Percentiles rank a stretch among this genome's conserved stretches.
These are phyloP conservation scores for Gossypium rotundifolium DNA, from an alignment of 345 rosid species.

Conservation along the genomic window DNA sequence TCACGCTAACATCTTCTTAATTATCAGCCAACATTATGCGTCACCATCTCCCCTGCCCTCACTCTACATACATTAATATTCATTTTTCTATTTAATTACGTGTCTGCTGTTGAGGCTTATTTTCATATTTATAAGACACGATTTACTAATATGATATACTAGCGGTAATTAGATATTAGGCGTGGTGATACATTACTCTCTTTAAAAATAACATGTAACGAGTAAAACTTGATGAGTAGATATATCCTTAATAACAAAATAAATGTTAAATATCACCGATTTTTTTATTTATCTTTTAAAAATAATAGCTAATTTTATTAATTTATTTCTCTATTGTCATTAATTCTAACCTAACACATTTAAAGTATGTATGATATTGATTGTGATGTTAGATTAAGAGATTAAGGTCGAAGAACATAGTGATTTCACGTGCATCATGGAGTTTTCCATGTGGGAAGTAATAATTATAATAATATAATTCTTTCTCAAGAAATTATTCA, in stretches of 20 bases:
- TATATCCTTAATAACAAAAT: no score
- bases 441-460: background rate
- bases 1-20: constrained; percentile 52
- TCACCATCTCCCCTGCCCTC: constrained; percentile 18
- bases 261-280: background rate
- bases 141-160: fast-evolving
- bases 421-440: constrained; percentile 10
- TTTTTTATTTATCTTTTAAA: background rate
- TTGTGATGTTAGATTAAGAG: background rate
- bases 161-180: fast-evolving
- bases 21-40: constrained; percentile 16
- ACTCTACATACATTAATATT: background rate
- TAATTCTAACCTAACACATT: background rate
- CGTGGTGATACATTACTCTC: fast-evolving
- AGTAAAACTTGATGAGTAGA: no score
- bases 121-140: no score
- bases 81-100: no score
- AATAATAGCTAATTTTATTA: background rate
- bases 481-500: no score
- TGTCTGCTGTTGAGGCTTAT: no score
- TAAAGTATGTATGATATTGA: background rate
- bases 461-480: background rate
- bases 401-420: background rate
- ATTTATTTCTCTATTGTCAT: background rate
- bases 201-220: fast-evolving